Evolutionary conservation across 106 monocot species (phyloP), one percentile per base, ranked within the genome.

Genomic region (Alisma plantagoaquatica): DNA sequence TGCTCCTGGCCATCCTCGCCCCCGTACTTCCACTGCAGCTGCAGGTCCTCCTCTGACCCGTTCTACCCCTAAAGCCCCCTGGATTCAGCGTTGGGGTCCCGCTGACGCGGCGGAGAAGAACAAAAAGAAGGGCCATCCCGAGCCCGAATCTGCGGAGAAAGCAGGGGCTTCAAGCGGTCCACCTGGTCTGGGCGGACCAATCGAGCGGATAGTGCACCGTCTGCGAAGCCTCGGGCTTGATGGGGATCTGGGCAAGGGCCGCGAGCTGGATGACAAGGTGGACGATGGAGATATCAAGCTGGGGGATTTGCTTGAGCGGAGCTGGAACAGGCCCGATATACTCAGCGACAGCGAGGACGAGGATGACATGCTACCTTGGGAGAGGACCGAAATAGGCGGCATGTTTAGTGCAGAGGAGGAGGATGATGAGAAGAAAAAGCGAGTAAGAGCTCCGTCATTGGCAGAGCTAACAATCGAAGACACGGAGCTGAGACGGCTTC

Each of bases 401-500:
- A 49, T 16, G 32, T 46, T 59, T 31, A 1, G 26, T 16, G 65
- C 24, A 14, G 67, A 41, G 18, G 63, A 46, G 31, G 67, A 60
- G n/a, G 68, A 29, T 12, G 49, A 15, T 38, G 65, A 14, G 51
- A 80, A 63, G 77, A 70, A 33, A 73, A 81, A 33, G 78, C 75
- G 85, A 62, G 68, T 74, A 23, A 89, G 41, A 70, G 96, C 89
- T n/a, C 98, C 98, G 60, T 66, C 74, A 0, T 18, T 90, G 69
- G 89, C 98, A 2, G 98, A 98, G 69, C 69, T 90, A 50, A 98
- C 85, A 0, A 82, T 98, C 1, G 85, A 82, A 68, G 98, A 98
- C 29, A 46, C 55, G 41, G 98, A 98, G 66, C 72, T 98, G 33
- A 75, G 90, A 57, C 54, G 90, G 69, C 66, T 98, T 57, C 54